Evolutionary conservation across 1,284 basidiomycete species (phyloP).

Genomic region (Papiliotrema fonsecae): DNA sequence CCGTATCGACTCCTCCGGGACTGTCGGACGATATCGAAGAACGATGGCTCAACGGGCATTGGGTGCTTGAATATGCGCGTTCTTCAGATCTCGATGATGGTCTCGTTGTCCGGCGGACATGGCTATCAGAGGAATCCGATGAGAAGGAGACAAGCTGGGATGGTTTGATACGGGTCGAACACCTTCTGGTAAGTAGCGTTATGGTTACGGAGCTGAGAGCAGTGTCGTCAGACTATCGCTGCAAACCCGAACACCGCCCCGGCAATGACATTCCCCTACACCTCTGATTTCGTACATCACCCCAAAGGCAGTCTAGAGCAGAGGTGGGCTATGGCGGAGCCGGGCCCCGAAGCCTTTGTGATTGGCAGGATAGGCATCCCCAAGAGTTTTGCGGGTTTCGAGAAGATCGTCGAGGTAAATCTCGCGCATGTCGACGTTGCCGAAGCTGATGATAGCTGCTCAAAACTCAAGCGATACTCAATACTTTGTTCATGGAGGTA

Average conservation of each 20-base stretch:
- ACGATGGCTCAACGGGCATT: slow-evolving; percentile 10
- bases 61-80: slow-evolving; percentile 20
- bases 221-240: neutral
- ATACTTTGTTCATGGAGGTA: slow-evolving; percentile 21
- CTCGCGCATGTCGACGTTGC: neutral
- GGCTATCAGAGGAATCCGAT: slow-evolving; percentile 15
- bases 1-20: slow-evolving; percentile 8
- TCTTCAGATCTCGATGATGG: slow-evolving; percentile 9
- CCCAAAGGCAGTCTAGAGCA: slow-evolving; percentile 15
- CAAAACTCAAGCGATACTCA: slow-evolving; percentile 26
- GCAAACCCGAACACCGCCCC: neutral
- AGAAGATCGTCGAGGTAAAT: slow-evolving; percentile 4
- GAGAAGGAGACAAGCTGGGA: slow-evolving; percentile 11
- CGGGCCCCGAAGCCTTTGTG: slow-evolving; percentile 36
- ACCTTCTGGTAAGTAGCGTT: slow-evolving; percentile 25
- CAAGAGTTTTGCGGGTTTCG: slow-evolving; percentile 12
- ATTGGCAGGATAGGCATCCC: slow-evolving; percentile 30
- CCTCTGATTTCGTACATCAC: slow-evolving; percentile 22
- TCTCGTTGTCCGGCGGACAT: slow-evolving; percentile 28
- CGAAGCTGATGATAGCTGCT: slow-evolving; percentile 12
- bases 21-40: neutral
- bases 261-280: slow-evolving; percentile 23
- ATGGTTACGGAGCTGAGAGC: neutral
- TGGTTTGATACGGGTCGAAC: slow-evolving; percentile 25
- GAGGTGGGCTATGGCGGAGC: slow-evolving; percentile 32